phyloP scores from a whole-genome alignment of 768 basidiomycete species.

The Mycena floridula region DNA sequence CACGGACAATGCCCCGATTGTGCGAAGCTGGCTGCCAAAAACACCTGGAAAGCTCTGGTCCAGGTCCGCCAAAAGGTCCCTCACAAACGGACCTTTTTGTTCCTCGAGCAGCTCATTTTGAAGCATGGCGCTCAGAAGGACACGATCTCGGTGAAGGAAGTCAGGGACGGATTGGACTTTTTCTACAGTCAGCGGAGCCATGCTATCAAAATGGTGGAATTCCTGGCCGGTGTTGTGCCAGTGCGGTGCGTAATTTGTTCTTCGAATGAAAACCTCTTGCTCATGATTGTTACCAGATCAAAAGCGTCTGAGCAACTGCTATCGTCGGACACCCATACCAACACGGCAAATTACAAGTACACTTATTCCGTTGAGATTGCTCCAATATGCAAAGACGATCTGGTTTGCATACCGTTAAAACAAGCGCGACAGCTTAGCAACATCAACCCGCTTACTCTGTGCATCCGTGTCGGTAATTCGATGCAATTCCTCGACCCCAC shows the following conservation, averaged over 20 bases:
- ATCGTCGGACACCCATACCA: conserved; percentile 86
- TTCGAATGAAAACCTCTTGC: conserved; percentile 3
- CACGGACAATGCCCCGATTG: conserved; percentile 95
- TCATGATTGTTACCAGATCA: conserved; percentile 40
- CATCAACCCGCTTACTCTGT: conserved; percentile 83
- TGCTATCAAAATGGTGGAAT: conserved; percentile 96
- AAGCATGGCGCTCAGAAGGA: conserved; percentile 97
- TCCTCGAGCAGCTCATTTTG: conserved; percentile 93
- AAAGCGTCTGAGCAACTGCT: conserved; percentile 94
- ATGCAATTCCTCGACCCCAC: conserved; percentile 87
- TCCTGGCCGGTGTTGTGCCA: conserved; percentile 82
- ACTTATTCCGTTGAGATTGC: conserved; percentile 97
- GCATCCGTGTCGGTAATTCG: conserved; percentile 87
- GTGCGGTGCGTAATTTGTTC: conserved; percentile 53
- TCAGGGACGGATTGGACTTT: conserved; percentile 92
- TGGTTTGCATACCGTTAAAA: conserved; percentile 83
- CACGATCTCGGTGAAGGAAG: conserved; percentile 89
- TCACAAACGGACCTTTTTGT: conserved; percentile 97
- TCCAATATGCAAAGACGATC: conserved; percentile 96
- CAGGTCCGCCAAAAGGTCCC: conserved; percentile 99
- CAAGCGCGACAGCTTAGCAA: conserved; percentile 80
- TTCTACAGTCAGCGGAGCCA: conserved; percentile 90
- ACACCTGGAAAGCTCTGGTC: conserved; percentile 96
- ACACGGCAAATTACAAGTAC: conserved; percentile 94
- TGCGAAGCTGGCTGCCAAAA: conserved; percentile 91